Percentiles rank a stretch among this genome's conserved stretches.
These are phyloP conservation scores for Xylariaceae sp. DNA, from an alignment of 2,329 filamentous ascomycete species.

Conservation along the genomic window DNA sequence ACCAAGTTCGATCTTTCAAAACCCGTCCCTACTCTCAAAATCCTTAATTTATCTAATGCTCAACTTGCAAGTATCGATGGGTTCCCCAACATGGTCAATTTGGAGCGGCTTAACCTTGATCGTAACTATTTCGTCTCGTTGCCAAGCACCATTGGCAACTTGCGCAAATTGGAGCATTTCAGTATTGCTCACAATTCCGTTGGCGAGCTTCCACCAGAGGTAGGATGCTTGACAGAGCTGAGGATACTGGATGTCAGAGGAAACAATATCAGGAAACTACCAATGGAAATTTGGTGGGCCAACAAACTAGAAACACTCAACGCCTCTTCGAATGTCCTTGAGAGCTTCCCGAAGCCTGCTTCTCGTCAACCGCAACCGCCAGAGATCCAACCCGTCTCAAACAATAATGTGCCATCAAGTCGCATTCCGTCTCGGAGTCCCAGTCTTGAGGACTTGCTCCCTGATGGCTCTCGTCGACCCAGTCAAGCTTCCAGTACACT, in stretches of 20 bases:
- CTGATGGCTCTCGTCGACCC: conserved; percentile 60
- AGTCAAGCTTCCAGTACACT: conserved; percentile 78
- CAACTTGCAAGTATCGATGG: conserved; percentile 88
- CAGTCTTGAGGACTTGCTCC: conserved; percentile 70
- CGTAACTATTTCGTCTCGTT: conserved; percentile 94
- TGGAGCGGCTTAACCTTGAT: conserved; percentile 84
- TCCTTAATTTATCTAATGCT: conserved; percentile 82
- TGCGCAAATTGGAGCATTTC: conserved; percentile 80
- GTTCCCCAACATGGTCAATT: conserved; percentile 79
- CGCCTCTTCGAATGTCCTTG: conserved; percentile 88
- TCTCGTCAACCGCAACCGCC: conserved; percentile 60
- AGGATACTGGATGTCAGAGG: conserved; percentile 82
- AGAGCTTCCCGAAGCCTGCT: conserved; percentile 81
- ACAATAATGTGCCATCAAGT: conserved; percentile 39
- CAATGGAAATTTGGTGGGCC: conserved; percentile 94
- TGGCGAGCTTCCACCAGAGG: conserved; percentile 75
- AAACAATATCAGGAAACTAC: conserved; percentile 86
- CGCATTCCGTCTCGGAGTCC: conserved; percentile 55
- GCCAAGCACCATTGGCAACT: conserved; percentile 75
- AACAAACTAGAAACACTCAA: conserved; percentile 87
- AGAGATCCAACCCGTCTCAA: conserved; percentile 38
- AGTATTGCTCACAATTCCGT: conserved; percentile 91
- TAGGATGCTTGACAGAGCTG: conserved; percentile 81
- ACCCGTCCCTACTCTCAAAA: conserved; percentile 74
- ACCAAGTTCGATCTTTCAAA: conserved; percentile 83